Percentiles rank a stretch among this genome's conserved stretches.
These are phyloP conservation scores for Purpureocillium takamizusanense DNA, from an alignment of 2,329 filamentous ascomycete species.

Conservation along the genomic window DNA sequence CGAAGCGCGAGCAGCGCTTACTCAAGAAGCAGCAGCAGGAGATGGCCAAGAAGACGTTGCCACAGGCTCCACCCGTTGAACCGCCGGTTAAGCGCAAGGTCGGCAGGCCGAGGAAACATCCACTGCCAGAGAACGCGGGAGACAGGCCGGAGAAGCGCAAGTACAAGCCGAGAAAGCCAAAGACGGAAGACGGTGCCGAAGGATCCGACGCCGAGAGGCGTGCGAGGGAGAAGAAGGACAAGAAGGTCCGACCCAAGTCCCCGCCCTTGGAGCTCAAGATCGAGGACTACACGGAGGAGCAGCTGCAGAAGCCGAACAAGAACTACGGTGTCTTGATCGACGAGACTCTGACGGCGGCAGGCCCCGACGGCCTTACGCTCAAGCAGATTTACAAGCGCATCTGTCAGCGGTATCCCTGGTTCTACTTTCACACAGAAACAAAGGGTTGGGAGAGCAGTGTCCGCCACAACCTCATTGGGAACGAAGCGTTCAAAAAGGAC, in stretches of 20 bases:
- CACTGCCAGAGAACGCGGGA: slow-evolving; percentile 44
- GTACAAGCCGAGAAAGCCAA: slow-evolving; percentile 54
- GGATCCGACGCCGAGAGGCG: slow-evolving; percentile 47
- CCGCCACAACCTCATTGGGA: slow-evolving; percentile 54
- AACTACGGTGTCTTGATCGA: slow-evolving; percentile 54
- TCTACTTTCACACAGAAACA: slow-evolving; percentile 50
- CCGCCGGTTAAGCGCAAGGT: slow-evolving; percentile 54
- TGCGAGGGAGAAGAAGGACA: slow-evolving; percentile 50
- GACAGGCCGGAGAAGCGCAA: slow-evolving; percentile 54
- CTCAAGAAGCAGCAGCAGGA: slow-evolving; percentile 48
- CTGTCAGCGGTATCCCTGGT: slow-evolving; percentile 48
- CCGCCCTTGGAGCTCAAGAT: slow-evolving; percentile 46
- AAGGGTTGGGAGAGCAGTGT: slow-evolving; percentile 60
- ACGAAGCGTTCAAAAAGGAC: slow-evolving; percentile 51
- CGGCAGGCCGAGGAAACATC: slow-evolving; percentile 55
- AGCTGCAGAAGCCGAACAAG: slow-evolving; percentile 52
- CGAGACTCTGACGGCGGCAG: slow-evolving; percentile 46
- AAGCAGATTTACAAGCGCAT: slow-evolving; percentile 58
- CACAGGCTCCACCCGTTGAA: slow-evolving; percentile 36
- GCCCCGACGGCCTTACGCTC: slow-evolving; percentile 43
- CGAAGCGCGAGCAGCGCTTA: slow-evolving; percentile 61
- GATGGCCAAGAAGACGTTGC: slow-evolving; percentile 40
- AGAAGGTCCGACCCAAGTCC: slow-evolving; percentile 50
- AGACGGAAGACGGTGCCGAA: slow-evolving; percentile 42
- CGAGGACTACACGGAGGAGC: slow-evolving; percentile 47